These are phyloP conservation scores for Capronia americana DNA, from an alignment of 2,329 filamentous ascomycete species.

Conservation along the genomic window DNA sequence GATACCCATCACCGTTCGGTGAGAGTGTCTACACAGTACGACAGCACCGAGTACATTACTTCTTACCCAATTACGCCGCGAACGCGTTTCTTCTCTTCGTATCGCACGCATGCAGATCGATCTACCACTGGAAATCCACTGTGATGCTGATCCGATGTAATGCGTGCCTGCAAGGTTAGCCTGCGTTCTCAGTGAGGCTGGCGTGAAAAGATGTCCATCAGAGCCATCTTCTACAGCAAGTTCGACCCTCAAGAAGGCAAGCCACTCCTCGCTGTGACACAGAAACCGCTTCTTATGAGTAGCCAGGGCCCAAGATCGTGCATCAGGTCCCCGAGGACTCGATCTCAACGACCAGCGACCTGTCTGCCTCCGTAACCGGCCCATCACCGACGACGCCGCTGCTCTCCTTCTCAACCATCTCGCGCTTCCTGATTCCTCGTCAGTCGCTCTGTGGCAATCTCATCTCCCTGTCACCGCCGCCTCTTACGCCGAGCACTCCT, in stretches of 20 bases:
- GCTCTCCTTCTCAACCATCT: conserved; percentile 83
- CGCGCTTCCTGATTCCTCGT: conserved; percentile 91
- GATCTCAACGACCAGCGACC: conserved; percentile 56
- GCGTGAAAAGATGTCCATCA: conserved; percentile 57
- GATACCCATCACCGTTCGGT: too few relatives aligned
- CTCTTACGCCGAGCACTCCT: conserved; percentile 54
- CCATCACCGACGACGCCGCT: conserved; percentile 61
- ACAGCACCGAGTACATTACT: too few relatives aligned
- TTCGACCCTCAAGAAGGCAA: conserved; percentile 66
- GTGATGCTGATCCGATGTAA: background rate
- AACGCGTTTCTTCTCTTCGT: background rate
- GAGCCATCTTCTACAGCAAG: conserved; percentile 70
- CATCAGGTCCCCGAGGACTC: conserved; percentile 69
- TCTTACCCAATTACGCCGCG: background rate
- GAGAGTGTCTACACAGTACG: too few relatives aligned
- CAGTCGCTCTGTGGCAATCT: conserved; percentile 95
- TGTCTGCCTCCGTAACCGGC: conserved; percentile 44
- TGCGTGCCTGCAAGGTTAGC: background rate
- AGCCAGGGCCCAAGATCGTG: conserved; percentile 65
- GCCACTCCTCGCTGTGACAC: conserved; percentile 2
- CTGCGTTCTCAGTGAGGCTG: background rate
- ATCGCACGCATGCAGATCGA: background rate
- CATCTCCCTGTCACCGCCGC: conserved; percentile 60
- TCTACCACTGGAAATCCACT: background rate
- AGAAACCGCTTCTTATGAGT: background rate